Conservation (phyloP, 805 yeast genomes). For the Kuraishia piskuri region DNA sequence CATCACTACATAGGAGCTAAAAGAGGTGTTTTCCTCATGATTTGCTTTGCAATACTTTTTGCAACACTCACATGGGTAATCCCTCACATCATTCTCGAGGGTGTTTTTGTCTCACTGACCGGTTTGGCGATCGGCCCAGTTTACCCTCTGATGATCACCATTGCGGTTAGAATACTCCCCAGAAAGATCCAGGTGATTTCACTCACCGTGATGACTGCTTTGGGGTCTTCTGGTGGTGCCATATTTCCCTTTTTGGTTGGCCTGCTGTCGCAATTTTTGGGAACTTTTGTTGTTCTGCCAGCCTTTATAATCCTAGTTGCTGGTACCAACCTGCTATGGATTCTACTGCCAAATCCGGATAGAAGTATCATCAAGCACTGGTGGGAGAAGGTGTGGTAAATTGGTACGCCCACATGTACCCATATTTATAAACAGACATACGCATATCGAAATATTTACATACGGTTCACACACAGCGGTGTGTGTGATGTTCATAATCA, state of each 20-base stretch:
- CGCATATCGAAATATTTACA: neutral
- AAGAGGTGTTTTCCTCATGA: slow-evolving; percentile 29
- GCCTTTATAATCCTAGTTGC: slow-evolving; percentile 29
- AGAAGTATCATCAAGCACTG: slow-evolving; percentile 15
- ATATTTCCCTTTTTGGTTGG: slow-evolving; percentile 46
- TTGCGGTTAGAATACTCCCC: slow-evolving; percentile 36
- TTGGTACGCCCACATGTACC: neutral
- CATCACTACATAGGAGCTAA: slow-evolving; percentile 34
- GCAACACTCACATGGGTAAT: slow-evolving; percentile 40
- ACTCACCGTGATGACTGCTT: slow-evolving; percentile 42
- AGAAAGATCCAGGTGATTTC: slow-evolving; percentile 42
- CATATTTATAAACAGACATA: neutral
- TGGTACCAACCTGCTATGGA: slow-evolving; percentile 29
- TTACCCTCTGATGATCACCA: slow-evolving; percentile 43
- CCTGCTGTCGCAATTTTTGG: slow-evolving; percentile 32
- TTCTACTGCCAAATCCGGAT: slow-evolving; percentile 34
- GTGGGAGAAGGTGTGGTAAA: slow-evolving; percentile 17
- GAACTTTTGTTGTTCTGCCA: slow-evolving; percentile 44
- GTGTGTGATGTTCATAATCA: neutral
- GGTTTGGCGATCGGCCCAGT: slow-evolving; percentile 64
- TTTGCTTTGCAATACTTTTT: slow-evolving; percentile 25
- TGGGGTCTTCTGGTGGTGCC: slow-evolving; percentile 54
- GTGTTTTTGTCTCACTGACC: slow-evolving; percentile 35
- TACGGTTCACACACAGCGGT: neutral
- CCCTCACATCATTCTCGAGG: slow-evolving; percentile 33